A percentile compares a stretch with the other conserved stretches of the same genome.
Evolutionary conservation across 2,329 filamentous ascomycete species (phyloP).

Genomic region (Botrytis hyacinthi): DNA sequence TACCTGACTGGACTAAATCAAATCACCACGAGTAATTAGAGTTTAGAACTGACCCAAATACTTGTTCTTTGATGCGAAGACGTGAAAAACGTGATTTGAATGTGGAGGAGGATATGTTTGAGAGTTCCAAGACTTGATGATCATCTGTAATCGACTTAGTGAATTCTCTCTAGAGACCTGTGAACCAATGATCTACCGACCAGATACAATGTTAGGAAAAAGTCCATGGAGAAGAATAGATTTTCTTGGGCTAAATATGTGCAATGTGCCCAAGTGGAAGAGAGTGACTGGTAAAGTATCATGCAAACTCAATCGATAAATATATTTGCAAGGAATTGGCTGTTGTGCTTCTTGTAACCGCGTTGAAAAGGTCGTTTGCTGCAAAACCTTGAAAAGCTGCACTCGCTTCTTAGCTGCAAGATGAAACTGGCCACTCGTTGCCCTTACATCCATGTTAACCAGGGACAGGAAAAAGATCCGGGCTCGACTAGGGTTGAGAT

Average conservation of each 20-base stretch:
- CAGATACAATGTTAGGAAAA: background rate
- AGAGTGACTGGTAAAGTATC: background rate
- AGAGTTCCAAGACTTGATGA: background rate
- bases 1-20: background rate
- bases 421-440: conserved; percentile 7
- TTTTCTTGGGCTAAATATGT: background rate
- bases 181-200: background rate
- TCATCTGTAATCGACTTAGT: background rate
- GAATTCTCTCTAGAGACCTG: background rate
- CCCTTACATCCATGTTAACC: background rate
- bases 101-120: background rate
- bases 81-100: background rate
- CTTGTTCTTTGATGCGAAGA: background rate
- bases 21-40: background rate
- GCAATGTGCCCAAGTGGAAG: background rate
- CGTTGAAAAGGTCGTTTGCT: background rate
- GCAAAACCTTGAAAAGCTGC: background rate
- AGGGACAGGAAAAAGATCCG: background rate
- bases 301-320: background rate
- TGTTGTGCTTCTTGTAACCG: conserved; percentile 13
- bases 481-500: background rate
- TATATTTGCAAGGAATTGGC: conserved; percentile 2
- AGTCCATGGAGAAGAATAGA: background rate
- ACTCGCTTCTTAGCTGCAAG: background rate
- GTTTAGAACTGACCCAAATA: background rate